Conservation (phyloP, 306 rosid genomes). For the Quercus bicolor region DNA sequence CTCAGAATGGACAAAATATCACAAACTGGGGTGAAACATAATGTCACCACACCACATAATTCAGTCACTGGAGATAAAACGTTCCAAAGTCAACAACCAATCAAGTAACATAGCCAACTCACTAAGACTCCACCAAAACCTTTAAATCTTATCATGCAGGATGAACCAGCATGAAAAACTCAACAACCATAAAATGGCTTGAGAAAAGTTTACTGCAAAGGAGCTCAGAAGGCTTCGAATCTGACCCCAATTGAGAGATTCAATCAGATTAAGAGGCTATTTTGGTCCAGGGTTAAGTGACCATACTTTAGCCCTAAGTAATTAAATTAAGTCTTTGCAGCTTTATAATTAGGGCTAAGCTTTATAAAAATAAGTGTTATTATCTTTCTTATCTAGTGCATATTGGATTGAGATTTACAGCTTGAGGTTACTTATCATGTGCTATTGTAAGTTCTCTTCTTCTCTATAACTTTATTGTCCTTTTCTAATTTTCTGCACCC, state of each 20-base stretch:
- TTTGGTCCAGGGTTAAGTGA: neutral
- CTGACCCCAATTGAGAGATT: neutral
- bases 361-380: neutral
- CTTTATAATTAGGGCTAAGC: neutral
- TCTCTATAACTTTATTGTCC: neutral
- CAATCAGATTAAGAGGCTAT: neutral
- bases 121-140: neutral
- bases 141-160: neutral
- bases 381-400: neutral
- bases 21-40: neutral
- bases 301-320: neutral
- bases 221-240: neutral
- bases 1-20: neutral
- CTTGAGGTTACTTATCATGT: neutral
- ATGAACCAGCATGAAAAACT: neutral
- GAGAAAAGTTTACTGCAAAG: neutral
- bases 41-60: neutral
- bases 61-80: neutral
- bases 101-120: neutral
- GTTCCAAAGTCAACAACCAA: neutral
- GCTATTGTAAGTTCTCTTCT: too few relatives aligned
- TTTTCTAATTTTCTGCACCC: neutral
- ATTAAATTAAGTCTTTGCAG: neutral
- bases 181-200: neutral
- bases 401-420: neutral